Evolutionary conservation across 106 monocot species (phyloP), one percentile per base, ranked within the genome.

Genomic region (Dendrobium nobile): DNA sequence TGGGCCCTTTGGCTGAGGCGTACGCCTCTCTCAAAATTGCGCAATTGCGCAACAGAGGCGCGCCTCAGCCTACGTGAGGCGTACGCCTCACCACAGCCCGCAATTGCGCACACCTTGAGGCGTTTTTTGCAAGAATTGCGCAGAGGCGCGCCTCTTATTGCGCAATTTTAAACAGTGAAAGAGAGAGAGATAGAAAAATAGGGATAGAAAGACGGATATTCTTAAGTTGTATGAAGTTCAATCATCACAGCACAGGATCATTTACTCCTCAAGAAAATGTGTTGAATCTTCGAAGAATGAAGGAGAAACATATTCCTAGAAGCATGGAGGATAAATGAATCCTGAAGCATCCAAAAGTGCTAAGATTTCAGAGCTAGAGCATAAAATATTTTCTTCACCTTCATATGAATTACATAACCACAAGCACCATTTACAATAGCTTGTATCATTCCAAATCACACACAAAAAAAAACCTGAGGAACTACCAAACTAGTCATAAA

Each of bases 401-500:
- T 15, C 70, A 37, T 37, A 70, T 70, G 70, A 70, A 70, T 15
- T 33, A 37, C 11, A 70, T 70, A 15, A 37, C 37, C 31, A 28
- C 37, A 28, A 4, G 70, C 31, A 70, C 11, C 15, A 70, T 70
- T 70, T 17, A 28, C 16, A 70, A 16, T 33, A 3, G 70, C 2
- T 24, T 37, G 37, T 28, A 9, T 70, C 13, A 70, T 37, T 33
- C 70, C 31, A 33, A 70, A 33, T 33, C 4, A 37, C 22, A 15
- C 37, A 2, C 37, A 37, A 3, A 37, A 68, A 67, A 11, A 37
- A 5, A 13, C 17, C 22, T 70, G 3, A 70, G 37, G 2, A 70
- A 19, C 11, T 37, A 70, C 33, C 70, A 70, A 37, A 70, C 70
- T 70, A 70, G 70, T 70, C 15, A 61, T 22, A 70, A 70, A 70